These are phyloP conservation scores for Porpolomopsis calyptriformis DNA, from an alignment of 768 basidiomycete species.

Conservation along the genomic window DNA sequence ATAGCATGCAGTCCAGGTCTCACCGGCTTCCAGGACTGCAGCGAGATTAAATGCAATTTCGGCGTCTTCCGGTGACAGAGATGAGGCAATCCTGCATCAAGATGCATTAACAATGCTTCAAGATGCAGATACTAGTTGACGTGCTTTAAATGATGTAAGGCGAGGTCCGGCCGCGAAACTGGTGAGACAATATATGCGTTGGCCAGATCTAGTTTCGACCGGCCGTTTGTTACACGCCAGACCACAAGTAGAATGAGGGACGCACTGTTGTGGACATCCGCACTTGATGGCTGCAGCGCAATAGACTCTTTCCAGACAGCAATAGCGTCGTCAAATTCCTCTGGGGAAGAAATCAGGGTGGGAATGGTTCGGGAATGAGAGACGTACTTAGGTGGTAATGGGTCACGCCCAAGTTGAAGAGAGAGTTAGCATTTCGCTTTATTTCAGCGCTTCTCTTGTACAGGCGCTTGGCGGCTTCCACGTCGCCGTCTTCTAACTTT, in stretches of 20 bases:
- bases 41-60: constrained; percentile 89
- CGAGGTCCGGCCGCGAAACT: constrained; percentile 74
- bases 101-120: constrained; percentile 22
- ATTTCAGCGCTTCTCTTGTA: constrained; percentile 76
- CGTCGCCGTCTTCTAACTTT: constrained; percentile 80
- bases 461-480: constrained; percentile 63
- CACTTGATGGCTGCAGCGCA: constrained; percentile 65
- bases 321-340: constrained; percentile 84
- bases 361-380: constrained; percentile 5
- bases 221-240: background rate
- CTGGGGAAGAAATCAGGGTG: constrained; percentile 27
- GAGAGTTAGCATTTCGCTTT: constrained; percentile 65
- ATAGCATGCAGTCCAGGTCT: constrained; percentile 19
- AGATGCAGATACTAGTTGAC: constrained; percentile 18
- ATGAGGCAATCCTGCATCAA: constrained; percentile 58
- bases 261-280: constrained; percentile 82
- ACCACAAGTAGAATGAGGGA: constrained; percentile 11
- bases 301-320: constrained; percentile 81
- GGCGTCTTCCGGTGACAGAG: constrained; percentile 80
- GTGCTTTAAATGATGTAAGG: constrained; percentile 73
- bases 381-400: constrained; percentile 78
- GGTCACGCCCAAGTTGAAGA: constrained; percentile 84
- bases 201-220: constrained; percentile 55
- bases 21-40: constrained; percentile 83
- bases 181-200: constrained; percentile 81